phyloP scores from a whole-genome alignment of 2,329 filamentous ascomycete genomes.

The Gaeumannomyces tritici region DNA sequence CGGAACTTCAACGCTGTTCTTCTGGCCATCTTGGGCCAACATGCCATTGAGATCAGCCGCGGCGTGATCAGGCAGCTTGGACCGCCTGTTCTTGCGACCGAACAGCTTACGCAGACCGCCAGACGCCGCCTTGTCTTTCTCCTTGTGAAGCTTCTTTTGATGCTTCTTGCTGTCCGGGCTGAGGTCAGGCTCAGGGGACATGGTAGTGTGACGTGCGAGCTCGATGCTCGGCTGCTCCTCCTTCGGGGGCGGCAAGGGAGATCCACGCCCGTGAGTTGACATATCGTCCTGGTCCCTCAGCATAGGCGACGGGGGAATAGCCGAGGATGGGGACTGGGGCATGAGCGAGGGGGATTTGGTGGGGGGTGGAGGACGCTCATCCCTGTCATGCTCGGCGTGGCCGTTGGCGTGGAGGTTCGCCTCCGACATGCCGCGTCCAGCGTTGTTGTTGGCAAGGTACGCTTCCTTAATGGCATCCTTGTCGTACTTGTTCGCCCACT shows the following conservation, averaged over 20 bases:
- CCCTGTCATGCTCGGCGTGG: slow-evolving; percentile 20
- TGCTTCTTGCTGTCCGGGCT: slow-evolving; percentile 39
- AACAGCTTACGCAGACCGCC: slow-evolving; percentile 57
- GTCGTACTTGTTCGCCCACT: slow-evolving; percentile 94
- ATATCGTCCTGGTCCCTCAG: slow-evolving; percentile 26
- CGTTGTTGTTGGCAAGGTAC: slow-evolving; percentile 68
- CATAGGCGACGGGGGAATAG: slow-evolving; percentile 8
- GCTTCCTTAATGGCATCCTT: slow-evolving; percentile 76
- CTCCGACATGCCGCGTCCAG: slow-evolving; percentile 55
- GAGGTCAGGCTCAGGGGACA: slow-evolving; percentile 26
- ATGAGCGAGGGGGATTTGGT: slow-evolving; percentile 25
- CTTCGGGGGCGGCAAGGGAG: slow-evolving; percentile 23
- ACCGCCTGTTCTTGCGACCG: slow-evolving; percentile 47
- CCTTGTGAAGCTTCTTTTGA: slow-evolving; percentile 45
- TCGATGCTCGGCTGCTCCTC: slow-evolving; percentile 24
- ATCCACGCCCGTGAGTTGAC: slow-evolving; percentile 7
- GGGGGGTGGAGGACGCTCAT: slow-evolving; percentile 14
- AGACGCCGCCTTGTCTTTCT: slow-evolving; percentile 15
- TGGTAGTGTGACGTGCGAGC: slow-evolving; percentile 24
- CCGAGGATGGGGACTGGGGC: slow-evolving; percentile 17
- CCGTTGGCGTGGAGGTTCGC: slow-evolving; percentile 34
- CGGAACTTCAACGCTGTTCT: not conserved
- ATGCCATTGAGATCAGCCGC: slow-evolving; percentile 40
- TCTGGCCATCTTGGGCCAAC: slow-evolving; percentile 22
- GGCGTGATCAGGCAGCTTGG: slow-evolving; percentile 46